Evolutionary conservation across 2,329 filamentous ascomycete species (phyloP).

Genomic region (Talaromyces sp.): DNA sequence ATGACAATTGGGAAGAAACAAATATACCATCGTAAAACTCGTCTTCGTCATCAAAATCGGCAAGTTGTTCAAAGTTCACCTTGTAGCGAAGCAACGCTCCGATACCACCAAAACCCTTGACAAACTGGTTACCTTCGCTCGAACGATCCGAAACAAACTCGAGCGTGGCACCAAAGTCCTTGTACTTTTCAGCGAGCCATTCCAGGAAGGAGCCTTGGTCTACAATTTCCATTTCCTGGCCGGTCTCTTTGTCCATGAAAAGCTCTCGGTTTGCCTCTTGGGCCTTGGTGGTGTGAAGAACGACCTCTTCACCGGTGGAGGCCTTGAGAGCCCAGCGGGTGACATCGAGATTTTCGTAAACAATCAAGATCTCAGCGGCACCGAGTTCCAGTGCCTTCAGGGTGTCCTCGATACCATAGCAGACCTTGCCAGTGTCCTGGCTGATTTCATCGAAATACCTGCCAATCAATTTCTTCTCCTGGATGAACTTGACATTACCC

Average conservation of each 20-base stretch:
- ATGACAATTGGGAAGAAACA: constrained; percentile 2
- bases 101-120: constrained; percentile 98
- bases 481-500: constrained; percentile 99
- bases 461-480: constrained; percentile 99
- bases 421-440: constrained; percentile 92
- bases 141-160: constrained; percentile 98
- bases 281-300: constrained; percentile 82
- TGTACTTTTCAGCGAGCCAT: constrained; percentile 98
- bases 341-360: constrained; percentile 95
- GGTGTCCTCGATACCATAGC: constrained; percentile 97
- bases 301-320: constrained; percentile 62
- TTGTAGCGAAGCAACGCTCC: constrained; percentile 97
- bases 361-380: constrained; percentile 88
- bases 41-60: constrained; percentile 82
- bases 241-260: constrained; percentile 94
- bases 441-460: constrained; percentile 99
- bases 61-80: constrained; percentile 99
- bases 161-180: constrained; percentile 89
- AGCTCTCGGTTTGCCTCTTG: constrained; percentile 74
- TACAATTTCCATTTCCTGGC: constrained; percentile 93
- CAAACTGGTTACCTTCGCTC: constrained; percentile 98
- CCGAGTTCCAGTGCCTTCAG: constrained; percentile 94
- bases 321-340: constrained; percentile 87
- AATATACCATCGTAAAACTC: constrained; percentile 74
- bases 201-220: constrained; percentile 92